phyloP scores from a whole-genome alignment of 805 yeast species.

The Crinitomyces ghanaensis region DNA sequence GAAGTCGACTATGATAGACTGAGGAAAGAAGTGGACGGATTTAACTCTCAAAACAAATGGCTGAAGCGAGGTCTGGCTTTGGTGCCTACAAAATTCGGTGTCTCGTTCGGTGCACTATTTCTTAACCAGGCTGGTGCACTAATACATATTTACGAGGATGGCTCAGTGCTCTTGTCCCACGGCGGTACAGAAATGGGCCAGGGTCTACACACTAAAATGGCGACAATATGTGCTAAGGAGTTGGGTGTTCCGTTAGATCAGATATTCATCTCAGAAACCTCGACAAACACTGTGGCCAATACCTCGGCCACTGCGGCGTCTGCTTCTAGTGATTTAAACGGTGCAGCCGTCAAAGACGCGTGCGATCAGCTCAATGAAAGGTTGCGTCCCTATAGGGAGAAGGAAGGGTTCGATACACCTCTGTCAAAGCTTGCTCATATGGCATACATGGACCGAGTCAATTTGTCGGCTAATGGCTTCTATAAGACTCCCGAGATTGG shows the following conservation, averaged over 20 bases:
- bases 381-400: conserved; percentile 29
- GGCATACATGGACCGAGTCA: conserved; percentile 36
- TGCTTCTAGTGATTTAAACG: conserved; percentile 38
- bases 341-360: conserved; percentile 38
- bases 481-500: conserved; percentile 42
- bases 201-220: conserved; percentile 38
- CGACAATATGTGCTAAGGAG: conserved; percentile 36
- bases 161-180: conserved; percentile 35
- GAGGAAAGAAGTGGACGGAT: conserved; percentile 29
- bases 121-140: conserved; percentile 40
- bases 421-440: conserved; percentile 32
- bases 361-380: conserved; percentile 35
- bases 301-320: conserved; percentile 41
- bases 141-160: conserved; percentile 36
- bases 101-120: conserved; percentile 35
- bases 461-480: conserved; percentile 38
- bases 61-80: conserved; percentile 37
- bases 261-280: conserved; percentile 35
- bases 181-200: conserved; percentile 44
- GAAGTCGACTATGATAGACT: conserved; percentile 28
- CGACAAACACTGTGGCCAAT: conserved; percentile 37
- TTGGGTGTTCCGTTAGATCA: conserved; percentile 32
- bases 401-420: conserved; percentile 28
- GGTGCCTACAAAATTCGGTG: conserved; percentile 38
- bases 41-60: conserved; percentile 33